phyloP scores from a whole-genome alignment of 2,329 filamentous ascomycete species.

The Coleophoma crateriformis region DNA sequence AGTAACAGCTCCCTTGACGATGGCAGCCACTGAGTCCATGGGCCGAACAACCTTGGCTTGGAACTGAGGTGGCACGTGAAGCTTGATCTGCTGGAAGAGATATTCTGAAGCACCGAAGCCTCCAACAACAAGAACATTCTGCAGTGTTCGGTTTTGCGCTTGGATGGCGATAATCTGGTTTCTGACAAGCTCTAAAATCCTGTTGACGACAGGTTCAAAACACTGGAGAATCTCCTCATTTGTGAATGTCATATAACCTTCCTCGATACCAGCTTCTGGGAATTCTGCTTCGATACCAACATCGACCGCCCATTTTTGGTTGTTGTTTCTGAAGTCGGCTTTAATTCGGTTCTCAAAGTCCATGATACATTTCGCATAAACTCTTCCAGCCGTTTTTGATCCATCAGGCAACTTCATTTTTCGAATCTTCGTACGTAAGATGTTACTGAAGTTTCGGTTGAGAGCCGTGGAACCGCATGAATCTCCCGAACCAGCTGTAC shows the following conservation, averaged over 20 bases:
- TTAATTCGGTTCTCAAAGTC: constrained; percentile 99
- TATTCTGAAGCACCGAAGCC: constrained; percentile 98
- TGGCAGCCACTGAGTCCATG: constrained; percentile 98
- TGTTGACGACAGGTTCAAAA: constrained; percentile 96
- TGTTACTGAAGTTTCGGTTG: constrained; percentile 98
- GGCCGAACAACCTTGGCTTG: constrained; percentile 96
- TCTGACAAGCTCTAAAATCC: constrained; percentile 89
- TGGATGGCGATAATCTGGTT: constrained; percentile 99
- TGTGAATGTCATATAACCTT: constrained; percentile 99
- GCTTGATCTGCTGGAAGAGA: constrained; percentile 98
- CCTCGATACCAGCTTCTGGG: constrained; percentile 94
- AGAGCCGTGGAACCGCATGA: constrained; percentile 97
- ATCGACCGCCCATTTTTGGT: constrained; percentile 98
- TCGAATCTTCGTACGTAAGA: constrained; percentile 91
- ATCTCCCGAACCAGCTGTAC: constrained; percentile 93
- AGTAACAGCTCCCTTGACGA: constrained; percentile 96
- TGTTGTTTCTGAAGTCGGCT: constrained; percentile 98
- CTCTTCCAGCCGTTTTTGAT: constrained; percentile 93
- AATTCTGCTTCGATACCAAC: constrained; percentile 98
- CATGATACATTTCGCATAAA: constrained; percentile 99
- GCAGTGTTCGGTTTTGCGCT: constrained; percentile 86
- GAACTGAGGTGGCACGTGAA: constrained; percentile 96
- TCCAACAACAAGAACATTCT: constrained; percentile 96
- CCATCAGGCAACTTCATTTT: constrained; percentile 99
- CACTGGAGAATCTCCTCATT: constrained; percentile 99